phyloP scores from a whole-genome alignment of 1,284 basidiomycete genomes.

The Malassezia psittaci region DNA sequence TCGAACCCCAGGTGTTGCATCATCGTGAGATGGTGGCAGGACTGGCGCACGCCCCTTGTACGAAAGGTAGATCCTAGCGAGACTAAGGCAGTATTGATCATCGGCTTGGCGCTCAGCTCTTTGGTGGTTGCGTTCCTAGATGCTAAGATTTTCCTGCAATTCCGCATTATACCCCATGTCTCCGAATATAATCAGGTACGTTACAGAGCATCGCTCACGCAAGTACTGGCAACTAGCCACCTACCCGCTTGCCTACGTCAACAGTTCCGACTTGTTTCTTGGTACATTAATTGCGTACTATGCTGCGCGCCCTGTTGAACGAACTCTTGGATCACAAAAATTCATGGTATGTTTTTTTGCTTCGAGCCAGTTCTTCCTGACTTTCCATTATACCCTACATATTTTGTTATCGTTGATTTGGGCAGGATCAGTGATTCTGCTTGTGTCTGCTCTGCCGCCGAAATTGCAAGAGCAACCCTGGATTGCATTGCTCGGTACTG shows the following conservation, averaged over 20 bases:
- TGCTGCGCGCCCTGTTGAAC: conserved; percentile 9
- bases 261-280: conserved; percentile 8
- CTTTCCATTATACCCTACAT: not conserved
- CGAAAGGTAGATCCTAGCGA: conserved; percentile 4
- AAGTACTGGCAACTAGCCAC: conserved; percentile 9
- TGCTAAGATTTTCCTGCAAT: conserved; percentile 10
- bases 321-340: conserved; percentile 6
- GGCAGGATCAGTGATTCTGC: not conserved
- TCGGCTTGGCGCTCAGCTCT: not conserved
- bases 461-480: not conserved
- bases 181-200: conserved; percentile 8
- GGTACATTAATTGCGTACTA: conserved; percentile 1
- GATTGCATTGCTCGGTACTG: not conserved
- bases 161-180: conserved; percentile 12
- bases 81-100: conserved; percentile 8
- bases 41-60: conserved; percentile 14
- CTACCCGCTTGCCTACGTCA: conserved; percentile 8
- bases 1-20: not conserved
- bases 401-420: conserved; percentile 2
- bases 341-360: not conserved
- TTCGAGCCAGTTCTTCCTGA: conserved; percentile 1
- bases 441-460: not conserved
- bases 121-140: conserved; percentile 2
- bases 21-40: conserved; percentile 4
- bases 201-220: not conserved